Evolutionary conservation across 1,139 yeast genomes (phyloP).

Genomic region (Arxiozyma slooffiae): DNA sequence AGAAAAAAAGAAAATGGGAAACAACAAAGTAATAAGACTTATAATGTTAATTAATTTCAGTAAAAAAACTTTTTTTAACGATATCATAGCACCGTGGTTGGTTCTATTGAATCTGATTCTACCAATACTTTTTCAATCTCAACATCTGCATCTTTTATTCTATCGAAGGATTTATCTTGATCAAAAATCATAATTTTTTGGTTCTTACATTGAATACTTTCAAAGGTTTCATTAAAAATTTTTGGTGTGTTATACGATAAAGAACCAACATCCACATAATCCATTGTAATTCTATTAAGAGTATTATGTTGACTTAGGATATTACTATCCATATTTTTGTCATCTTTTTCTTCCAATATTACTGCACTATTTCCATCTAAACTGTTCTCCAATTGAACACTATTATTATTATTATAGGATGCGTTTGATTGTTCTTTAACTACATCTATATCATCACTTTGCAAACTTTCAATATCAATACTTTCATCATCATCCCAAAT

Average conservation of each 20-base stretch:
- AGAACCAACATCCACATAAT: constrained; percentile 25
- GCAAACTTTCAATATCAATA: constrained; percentile 2
- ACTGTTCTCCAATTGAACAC: background rate
- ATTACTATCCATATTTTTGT: background rate
- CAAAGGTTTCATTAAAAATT: constrained; percentile 18
- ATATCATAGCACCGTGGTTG: background rate
- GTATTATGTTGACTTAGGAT: background rate
- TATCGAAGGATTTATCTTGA: constrained; percentile 8
- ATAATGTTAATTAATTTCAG: too few species aligned
- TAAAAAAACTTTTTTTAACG: background rate
- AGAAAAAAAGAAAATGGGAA: background rate
- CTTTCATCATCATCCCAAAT: background rate
- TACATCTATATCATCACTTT: background rate
- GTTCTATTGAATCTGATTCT: constrained; percentile 14
- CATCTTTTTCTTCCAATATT: background rate
- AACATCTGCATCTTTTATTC: constrained; percentile 10
- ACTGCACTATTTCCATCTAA: background rate
- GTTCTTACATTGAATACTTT: constrained; percentile 25
- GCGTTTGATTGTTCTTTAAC: constrained; percentile 3
- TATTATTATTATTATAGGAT: background rate
- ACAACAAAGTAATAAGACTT: background rate
- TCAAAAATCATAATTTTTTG: constrained; percentile 21
- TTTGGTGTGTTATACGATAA: constrained; percentile 9
- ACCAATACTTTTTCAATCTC: constrained; percentile 27
- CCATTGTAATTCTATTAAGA: constrained; percentile 10